Evolutionary conservation across 768 basidiomycete genomes (phyloP), one percentile per base, ranked within the genome.

Genomic region (Boletus subcaerulescens): DNA sequence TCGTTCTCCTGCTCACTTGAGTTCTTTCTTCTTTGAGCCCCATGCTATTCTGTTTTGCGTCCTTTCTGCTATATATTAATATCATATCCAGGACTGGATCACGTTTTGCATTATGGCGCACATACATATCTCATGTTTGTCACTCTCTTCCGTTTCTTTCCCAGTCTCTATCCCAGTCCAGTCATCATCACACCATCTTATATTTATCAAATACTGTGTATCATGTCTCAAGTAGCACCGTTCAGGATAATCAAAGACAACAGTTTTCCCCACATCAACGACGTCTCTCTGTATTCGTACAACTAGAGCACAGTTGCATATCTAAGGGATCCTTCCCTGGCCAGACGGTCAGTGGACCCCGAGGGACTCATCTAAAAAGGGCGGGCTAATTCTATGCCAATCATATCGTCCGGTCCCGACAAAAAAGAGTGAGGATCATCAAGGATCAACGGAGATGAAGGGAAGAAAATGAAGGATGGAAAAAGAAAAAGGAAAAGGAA

Each of bases 211-310:
- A 5, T 22, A 35, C 42, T 38, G 42, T 62, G 52, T 68, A 63
- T 32, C 57, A 55, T 33, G 42, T 47, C 48, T 49, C 22, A 9
- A 38, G 6, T 8, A n/a, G 12, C 33, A 35, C 14, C 33, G 9
- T 29, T 29, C 29, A 29, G 8, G 29, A 2, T 29, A 29, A 29
- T 29, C 29, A 29, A 29, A 26, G 8, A 29, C 29, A 10, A 29
- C 29, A 9, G 29, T 9, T 10, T 26, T 29, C 8, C 29, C 9
- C 26, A 9, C 26, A n/a, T n/a, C n/a, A 29, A 29, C 38, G 33
- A 26, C 15, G 45, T 8, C n/a, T 59, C 48, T 50, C 36, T 59
- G 55, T 67, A 56, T 14, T 44, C 29, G 17, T 68, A 66, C 65
- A 56, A 48, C 48, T 56, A 58, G 31, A 52, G 50, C 57, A 56